Evolutionary conservation across 1,284 basidiomycete genomes (phyloP).

Genomic region (Bondarzewia mesenterica): DNA sequence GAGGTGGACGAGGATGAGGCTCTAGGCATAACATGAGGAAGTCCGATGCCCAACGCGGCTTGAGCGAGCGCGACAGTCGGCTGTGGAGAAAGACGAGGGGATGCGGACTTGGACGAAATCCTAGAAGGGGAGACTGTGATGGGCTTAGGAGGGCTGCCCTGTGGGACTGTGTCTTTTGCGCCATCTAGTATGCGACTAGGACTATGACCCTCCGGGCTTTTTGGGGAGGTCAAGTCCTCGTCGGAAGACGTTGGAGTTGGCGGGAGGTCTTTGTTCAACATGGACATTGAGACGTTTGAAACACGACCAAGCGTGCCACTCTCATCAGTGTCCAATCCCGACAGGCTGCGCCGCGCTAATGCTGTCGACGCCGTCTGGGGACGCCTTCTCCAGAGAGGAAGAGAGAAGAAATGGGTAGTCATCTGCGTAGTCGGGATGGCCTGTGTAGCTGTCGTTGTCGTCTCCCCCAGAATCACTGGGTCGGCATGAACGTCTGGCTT

Average conservation of each 20-base stretch:
- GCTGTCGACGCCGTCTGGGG: constrained; percentile 22
- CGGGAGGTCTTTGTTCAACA: constrained; percentile 58
- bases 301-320: constrained; percentile 20
- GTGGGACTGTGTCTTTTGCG: not conserved
- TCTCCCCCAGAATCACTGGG: constrained; percentile 18
- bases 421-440: constrained; percentile 43
- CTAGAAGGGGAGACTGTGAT: constrained; percentile 12
- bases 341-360: constrained; percentile 10
- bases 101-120: constrained; percentile 2
- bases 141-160: not conserved
- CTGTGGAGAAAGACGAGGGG: constrained; percentile 14
- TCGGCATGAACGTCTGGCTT: constrained; percentile 25
- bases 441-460: constrained; percentile 25
- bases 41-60: constrained; percentile 48
- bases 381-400: constrained; percentile 57
- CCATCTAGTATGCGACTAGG: not conserved
- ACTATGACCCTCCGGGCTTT: not conserved
- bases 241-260: constrained; percentile 40
- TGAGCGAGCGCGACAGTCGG: constrained; percentile 44
- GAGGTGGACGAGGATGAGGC: constrained; percentile 32
- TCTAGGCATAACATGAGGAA: constrained; percentile 42
- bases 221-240: constrained; percentile 3
- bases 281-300: constrained; percentile 16
- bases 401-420: constrained; percentile 54
- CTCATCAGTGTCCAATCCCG: constrained; percentile 15